These are phyloP conservation scores for Torulaspora quercuum DNA, from an alignment of 805 yeast genomes.

Conservation along the genomic window DNA sequence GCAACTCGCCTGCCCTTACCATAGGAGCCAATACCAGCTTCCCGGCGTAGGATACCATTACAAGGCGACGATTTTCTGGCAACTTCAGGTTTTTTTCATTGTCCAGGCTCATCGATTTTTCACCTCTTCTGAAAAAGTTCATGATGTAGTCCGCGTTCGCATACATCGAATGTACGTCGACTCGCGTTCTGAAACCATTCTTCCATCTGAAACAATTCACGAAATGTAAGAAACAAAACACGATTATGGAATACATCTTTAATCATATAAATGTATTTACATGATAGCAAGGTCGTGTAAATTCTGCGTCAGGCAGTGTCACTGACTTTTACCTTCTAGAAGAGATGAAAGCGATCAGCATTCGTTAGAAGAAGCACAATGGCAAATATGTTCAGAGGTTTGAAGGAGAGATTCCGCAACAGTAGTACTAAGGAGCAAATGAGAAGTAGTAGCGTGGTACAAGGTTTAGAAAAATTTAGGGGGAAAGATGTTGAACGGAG, in stretches of 20 bases:
- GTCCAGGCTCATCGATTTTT: constrained; percentile 10
- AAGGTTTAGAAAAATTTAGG: constrained; percentile 14
- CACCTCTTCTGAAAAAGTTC: constrained; percentile 5
- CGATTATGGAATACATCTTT: too few species aligned
- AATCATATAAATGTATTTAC: too few species aligned
- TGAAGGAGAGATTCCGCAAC: constrained; percentile 14
- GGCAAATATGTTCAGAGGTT: constrained; percentile 11
- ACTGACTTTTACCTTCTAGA: too few species aligned
- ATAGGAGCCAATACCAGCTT: constrained; percentile 89
- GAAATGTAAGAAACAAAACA: too few species aligned
- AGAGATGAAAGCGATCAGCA: too few species aligned
- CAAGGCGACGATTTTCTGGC: neutral
- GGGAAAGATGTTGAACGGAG: constrained; percentile 5
- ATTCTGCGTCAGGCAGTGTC: too few species aligned
- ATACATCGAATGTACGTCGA: constrained; percentile 1
- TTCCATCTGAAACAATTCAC: constrained; percentile 14
- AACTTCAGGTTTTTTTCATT: too few species aligned
- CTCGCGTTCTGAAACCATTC: constrained; percentile 18
- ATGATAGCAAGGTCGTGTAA: too few species aligned
- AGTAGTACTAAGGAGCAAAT: constrained; percentile 8
- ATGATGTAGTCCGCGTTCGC: neutral
- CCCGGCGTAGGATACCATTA: constrained; percentile 67
- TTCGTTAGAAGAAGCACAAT: too few species aligned
- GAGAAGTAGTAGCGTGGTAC: constrained; percentile 14
- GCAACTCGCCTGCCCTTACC: constrained; percentile 95